Base-by-base conservation (phyloP, 768 basidiomycete genomes). In the Phaffia tasmanica region DNA sequence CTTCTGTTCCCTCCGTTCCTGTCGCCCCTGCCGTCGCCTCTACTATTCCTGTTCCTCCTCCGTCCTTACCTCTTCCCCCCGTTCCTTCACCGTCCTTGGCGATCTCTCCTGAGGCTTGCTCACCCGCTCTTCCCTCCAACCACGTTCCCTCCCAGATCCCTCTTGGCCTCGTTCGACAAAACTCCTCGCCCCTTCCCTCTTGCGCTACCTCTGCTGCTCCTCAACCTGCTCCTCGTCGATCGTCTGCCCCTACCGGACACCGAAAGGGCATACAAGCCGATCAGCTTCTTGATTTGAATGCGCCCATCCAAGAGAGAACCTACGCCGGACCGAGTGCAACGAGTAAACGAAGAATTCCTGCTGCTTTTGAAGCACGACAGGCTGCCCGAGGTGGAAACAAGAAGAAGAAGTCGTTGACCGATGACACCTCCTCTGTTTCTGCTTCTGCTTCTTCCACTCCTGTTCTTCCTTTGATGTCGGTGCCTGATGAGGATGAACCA, bases 261-360 rank as follows among this genome's bases (percentile, higher is more conserved):
- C 54, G 66, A 14, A 67, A 67, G 60, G 66, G 66, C 8, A 35
- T 63, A 47, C 48, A 6, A 25, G 46, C 51, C 7, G 29, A 63
- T 21, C 66, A 67, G 56, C 81, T 89, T 25, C 81, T 91, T 27
- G 81, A 85, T 25, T 74, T 85, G 71, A 83, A 86, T 62, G 89
- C 89, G 1, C 90, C 89, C 0, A 88, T 86, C 0, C 89, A 92
- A 73, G 55, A 81, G 0, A 84, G 89, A 70, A 82, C 82, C n/a
- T 92, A 91, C 72, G 72, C 83, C 19, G 81, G 81, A 0, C 84
- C 87, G 0, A 89, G 88, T 0, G 55, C 60, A 4, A n/a, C 21
- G 16, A n/a, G 53, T 16, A n/a, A 54, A 42, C 91, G 89, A 77
- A 84, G 84, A 50, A 75, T 89, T 27, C 88, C 89, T 0, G 85